Base-by-base conservation (phyloP, 2,329 filamentous ascomycete species). In the Akanthomyces lecanii region DNA sequence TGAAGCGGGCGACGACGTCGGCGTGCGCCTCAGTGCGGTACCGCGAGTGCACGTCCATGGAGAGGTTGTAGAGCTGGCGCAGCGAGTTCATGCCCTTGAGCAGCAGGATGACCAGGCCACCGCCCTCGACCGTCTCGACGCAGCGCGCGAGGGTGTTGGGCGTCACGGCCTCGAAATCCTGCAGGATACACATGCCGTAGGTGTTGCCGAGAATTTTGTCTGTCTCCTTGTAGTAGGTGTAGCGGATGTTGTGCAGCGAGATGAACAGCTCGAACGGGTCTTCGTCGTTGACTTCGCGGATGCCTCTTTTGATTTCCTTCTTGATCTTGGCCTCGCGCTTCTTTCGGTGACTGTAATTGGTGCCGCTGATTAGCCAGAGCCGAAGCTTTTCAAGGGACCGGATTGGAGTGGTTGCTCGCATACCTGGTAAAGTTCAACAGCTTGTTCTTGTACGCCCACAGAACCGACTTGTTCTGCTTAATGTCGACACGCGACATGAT, bases 401-500 rank as follows among this genome's bases (percentile, higher is more conserved):
- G 52, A 58, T 58, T 28, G 23, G 45, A 23, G 14, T 21, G 11
- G 14, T 50, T n/a, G 63, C 33, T 36, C 51, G 61, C 70, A 59
- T 69, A 85, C 84, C 84, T 92, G 38, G 92, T 96, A 75, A 98
- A 98, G 56, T 92, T 93, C 38, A 99, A 81, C 12, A 99, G 84
- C 77, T 99, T 95, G 76, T 96, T 96, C 83, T 98, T 98, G 81
- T 99, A 99, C 23, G 95, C 94, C 95, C 95, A 99, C 12, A 99
- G 81, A 3, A 99, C 92, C 14, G 91, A 95, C 77, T 98, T 98
- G 80, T 80, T 80, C 76, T 96, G 87, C 78, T 96, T 96, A 67
- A 97, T 86, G 74, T 97, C 91, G 73, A 90, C 88, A 69, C 86
- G 90, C 57, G 93, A 89, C 82, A 97, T 90, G 72, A 99, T 96